A percentile compares a stretch with the other conserved stretches of the same genome.
Conservation (phyloP, 202 grass and related monocot genomes). For the Thinopyrum obtusiflorum region DNA sequence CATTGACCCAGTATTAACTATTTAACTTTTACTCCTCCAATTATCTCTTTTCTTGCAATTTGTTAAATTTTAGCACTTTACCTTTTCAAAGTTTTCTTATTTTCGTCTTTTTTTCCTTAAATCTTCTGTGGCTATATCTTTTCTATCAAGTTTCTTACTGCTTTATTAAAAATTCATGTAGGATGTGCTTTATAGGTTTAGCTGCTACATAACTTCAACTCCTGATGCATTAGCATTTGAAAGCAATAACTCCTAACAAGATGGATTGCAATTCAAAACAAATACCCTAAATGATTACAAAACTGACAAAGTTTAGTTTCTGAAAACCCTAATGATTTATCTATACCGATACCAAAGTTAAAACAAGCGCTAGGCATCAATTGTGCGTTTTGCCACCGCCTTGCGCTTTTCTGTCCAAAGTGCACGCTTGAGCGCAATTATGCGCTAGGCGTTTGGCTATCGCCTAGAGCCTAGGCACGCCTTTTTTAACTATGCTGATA, state of each 20-base stretch:
- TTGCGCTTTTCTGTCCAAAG: no score
- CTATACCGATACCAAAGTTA: not conserved
- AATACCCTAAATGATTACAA: not conserved
- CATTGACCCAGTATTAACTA: not conserved
- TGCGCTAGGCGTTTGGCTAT: no score
- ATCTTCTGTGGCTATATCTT: not conserved
- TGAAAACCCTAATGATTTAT: not conserved
- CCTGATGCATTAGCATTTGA: not conserved
- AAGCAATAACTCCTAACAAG: not conserved
- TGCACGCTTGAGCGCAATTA: no score
- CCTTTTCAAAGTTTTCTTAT: not conserved
- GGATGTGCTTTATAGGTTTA: not conserved
- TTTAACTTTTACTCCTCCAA: not conserved
- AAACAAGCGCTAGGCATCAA: no score
- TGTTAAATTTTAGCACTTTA: not conserved
- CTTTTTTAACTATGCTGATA: not conserved
- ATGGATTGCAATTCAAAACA: slow-evolving; percentile 2
- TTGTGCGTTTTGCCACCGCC: no score
- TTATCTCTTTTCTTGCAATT: slow-evolving; percentile 9
- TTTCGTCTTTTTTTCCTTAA: not conserved
- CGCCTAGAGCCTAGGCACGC: no score
- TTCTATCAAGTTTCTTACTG: not conserved
- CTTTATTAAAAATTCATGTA: not conserved
- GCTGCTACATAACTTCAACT: not conserved
- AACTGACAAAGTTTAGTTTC: not conserved